These are phyloP conservation scores for Rubia balearica DNA, from an alignment of 305 asterid species.

Conservation along the genomic window DNA sequence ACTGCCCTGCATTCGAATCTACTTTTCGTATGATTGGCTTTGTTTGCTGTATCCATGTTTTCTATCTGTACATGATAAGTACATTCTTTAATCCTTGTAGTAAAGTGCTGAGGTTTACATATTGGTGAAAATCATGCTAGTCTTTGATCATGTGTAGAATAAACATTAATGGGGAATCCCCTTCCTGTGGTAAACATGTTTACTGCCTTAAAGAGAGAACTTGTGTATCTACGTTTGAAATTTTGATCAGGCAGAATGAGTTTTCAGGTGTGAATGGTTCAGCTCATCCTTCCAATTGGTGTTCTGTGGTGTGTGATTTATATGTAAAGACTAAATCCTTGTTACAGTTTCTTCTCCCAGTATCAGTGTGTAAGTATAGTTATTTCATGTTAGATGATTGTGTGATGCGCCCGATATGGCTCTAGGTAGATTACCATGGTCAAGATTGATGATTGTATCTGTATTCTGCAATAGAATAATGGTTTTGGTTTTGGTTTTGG, in stretches of 20 bases:
- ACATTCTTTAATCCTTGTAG: not conserved
- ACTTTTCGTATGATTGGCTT: slow-evolving; percentile 12
- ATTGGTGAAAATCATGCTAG: not conserved
- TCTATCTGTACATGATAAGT: slow-evolving; percentile 8
- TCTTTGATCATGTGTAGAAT: not conserved
- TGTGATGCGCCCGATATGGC: not conserved
- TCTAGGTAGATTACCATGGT: not conserved
- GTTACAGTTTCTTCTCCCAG: not conserved
- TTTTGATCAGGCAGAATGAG: not conserved
- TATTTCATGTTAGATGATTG: not conserved
- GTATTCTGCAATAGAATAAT: not conserved
- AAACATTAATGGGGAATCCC: not conserved
- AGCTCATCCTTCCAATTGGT: not conserved
- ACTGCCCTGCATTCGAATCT: slow-evolving; percentile 13
- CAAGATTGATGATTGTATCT: no score
- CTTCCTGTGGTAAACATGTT: not conserved
- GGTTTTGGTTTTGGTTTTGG: not conserved
- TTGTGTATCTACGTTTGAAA: not conserved
- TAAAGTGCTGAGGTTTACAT: not conserved
- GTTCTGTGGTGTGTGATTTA: not conserved
- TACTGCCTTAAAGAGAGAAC: not conserved
- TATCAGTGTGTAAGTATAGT: not conserved
- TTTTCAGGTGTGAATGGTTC: not conserved
- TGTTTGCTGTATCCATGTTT: slow-evolving; percentile 16
- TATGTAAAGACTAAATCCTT: not conserved